Evolutionary conservation across 2,329 filamentous ascomycete species (phyloP).

Genomic region (Aspergillus sp.): DNA sequence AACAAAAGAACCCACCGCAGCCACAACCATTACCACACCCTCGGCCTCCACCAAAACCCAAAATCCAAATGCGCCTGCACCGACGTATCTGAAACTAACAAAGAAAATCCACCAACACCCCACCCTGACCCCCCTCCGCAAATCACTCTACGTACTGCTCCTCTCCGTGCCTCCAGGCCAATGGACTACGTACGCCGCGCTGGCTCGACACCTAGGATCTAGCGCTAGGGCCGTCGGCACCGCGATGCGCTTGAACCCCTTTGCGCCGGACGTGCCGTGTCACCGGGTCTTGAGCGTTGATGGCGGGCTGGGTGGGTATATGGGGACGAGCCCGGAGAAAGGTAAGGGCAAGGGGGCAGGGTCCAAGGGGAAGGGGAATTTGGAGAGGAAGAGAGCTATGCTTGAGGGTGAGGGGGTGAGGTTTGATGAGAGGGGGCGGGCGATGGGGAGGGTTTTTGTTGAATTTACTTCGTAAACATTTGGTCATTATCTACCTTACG

Average conservation of each 20-base stretch:
- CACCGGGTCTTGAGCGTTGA: conserved; percentile 76
- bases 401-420: conserved; percentile 36
- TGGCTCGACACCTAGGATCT: conserved; percentile 67
- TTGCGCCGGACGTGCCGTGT: conserved; percentile 78
- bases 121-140: conserved; percentile 51
- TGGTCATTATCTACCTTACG: too few species aligned
- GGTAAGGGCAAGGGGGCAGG: conserved; percentile 38
- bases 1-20: neutral
- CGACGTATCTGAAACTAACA: neutral
- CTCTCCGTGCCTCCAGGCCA: conserved; percentile 73
- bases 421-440: conserved; percentile 34
- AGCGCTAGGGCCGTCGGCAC: conserved; percentile 77
- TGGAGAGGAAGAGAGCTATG: conserved; percentile 38
- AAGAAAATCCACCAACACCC: conserved; percentile 30
- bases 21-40: neutral
- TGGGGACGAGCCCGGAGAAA: conserved; percentile 33
- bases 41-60: neutral
- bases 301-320: conserved; percentile 57
- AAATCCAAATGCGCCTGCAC: too few species aligned
- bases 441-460: conserved; percentile 21
- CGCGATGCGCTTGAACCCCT: conserved; percentile 74
- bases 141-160: conserved; percentile 65
- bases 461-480: neutral
- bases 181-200: conserved; percentile 74
- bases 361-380: conserved; percentile 37